Evolutionary conservation across 2,329 filamentous ascomycete genomes (phyloP).

Genomic region (Cryphonectria naterciae): DNA sequence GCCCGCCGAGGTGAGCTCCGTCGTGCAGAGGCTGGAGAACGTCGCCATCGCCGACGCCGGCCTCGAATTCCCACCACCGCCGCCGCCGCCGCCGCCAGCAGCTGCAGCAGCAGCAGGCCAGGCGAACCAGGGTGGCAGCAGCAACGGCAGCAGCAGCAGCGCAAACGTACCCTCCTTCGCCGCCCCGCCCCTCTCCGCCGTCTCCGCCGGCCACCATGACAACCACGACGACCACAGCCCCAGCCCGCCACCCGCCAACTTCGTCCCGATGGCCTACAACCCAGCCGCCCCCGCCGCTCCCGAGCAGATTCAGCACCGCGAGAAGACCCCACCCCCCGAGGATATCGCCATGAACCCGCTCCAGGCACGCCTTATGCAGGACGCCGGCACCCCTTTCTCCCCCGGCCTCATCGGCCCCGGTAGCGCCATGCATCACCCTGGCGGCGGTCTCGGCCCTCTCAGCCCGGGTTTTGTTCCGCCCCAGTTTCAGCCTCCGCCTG

Average conservation of each 20-base stretch:
- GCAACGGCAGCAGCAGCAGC: constrained; percentile 27
- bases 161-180: constrained; percentile 42
- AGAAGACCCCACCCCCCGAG: constrained; percentile 79
- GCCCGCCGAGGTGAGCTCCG: constrained; percentile 60
- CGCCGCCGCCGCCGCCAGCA: constrained; percentile 28
- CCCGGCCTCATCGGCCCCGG: constrained; percentile 45
- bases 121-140: constrained; percentile 8
- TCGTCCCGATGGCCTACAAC: constrained; percentile 74
- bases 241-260: constrained; percentile 44
- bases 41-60: constrained; percentile 67
- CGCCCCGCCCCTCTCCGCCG: constrained; percentile 45
- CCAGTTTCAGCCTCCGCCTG: constrained; percentile 44
- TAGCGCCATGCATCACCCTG: constrained; percentile 31
- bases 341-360: constrained; percentile 66
- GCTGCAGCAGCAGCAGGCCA: background rate
- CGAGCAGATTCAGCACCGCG: constrained; percentile 71
- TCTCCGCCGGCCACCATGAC: constrained; percentile 38
- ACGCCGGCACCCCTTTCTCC: constrained; percentile 57
- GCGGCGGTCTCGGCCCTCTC: constrained; percentile 46
- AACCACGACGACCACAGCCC: constrained; percentile 38
- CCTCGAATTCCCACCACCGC: constrained; percentile 32
- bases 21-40: constrained; percentile 75
- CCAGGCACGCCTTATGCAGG: constrained; percentile 60
- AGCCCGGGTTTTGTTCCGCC: constrained; percentile 44
- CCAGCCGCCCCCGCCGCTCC: constrained; percentile 77